A percentile compares a stretch with the other conserved stretches of the same genome.
Conservation (phyloP, 116 monocot genomes). For the Posidonia oceanica region DNA sequence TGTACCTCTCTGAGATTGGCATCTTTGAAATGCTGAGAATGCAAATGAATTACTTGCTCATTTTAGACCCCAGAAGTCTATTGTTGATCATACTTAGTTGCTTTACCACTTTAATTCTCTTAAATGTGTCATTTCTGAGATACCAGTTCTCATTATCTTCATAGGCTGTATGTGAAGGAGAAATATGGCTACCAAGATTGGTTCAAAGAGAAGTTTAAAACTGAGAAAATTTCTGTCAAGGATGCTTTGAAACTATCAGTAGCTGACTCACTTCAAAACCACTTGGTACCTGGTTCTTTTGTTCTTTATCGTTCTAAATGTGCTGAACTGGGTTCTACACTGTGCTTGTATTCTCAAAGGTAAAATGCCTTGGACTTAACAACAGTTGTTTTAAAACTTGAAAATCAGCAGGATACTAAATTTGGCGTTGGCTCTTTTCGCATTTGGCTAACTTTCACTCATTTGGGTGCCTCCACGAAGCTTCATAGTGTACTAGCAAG, state of each 20-base stretch:
- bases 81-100: background rate
- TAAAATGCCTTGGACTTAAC: too few relatives aligned
- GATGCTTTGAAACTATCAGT: slow-evolving; percentile 69
- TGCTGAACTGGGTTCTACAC: background rate
- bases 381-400: background rate
- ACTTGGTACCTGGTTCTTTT: slow-evolving; percentile 31
- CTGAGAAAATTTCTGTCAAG: slow-evolving; percentile 59
- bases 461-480: slow-evolving; percentile 41
- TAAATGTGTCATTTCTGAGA: background rate
- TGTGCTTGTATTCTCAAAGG: too few relatives aligned
- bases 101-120: background rate
- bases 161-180: slow-evolving; percentile 65
- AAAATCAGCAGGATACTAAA: slow-evolving; percentile 46
- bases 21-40: background rate
- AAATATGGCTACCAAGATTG: slow-evolving; percentile 58
- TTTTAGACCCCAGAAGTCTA: background rate
- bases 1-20: background rate
- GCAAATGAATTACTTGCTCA: background rate
- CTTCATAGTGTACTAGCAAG: slow-evolving; percentile 40
- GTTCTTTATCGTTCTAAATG: background rate
- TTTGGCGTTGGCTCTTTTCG: slow-evolving; percentile 31
- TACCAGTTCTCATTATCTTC: background rate
- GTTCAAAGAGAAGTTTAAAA: slow-evolving; percentile 34
- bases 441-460: slow-evolving; percentile 54
- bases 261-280: slow-evolving; percentile 44